A percentile compares a stretch with the other conserved stretches of the same genome.
Evolutionary conservation across 2,329 filamentous ascomycete genomes (phyloP).

Genomic region (Myriosclerotinia curreyana): DNA sequence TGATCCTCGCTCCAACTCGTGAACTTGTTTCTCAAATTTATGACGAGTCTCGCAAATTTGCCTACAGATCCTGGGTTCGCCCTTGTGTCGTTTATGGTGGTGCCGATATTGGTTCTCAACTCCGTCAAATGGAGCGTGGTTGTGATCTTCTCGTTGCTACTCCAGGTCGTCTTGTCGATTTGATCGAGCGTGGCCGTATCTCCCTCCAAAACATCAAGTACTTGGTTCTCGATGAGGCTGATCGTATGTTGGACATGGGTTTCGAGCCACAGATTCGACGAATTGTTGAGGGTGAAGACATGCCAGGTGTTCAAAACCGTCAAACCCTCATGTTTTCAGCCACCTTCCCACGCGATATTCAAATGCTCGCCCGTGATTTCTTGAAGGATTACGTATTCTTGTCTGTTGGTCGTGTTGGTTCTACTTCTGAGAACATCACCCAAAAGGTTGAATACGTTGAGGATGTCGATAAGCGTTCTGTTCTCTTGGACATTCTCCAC

Average conservation of each 20-base stretch:
- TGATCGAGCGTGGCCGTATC: slow-evolving; percentile 98
- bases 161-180: slow-evolving; percentile 92
- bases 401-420: slow-evolving; percentile 96
- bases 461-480: slow-evolving; percentile 95
- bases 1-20: slow-evolving; percentile 95
- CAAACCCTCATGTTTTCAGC: slow-evolving; percentile 99
- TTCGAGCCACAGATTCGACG: slow-evolving; percentile 99
- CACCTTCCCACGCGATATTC: slow-evolving; percentile 97
- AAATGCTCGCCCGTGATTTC: slow-evolving; percentile 98
- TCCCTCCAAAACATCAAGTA: slow-evolving; percentile 99
- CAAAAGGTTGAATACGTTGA: slow-evolving; percentile 98
- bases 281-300: slow-evolving; percentile 97
- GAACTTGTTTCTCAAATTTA: slow-evolving; percentile 99
- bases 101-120: slow-evolving; percentile 96
- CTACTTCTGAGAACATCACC: slow-evolving; percentile 99
- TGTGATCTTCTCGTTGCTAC: slow-evolving; percentile 97
- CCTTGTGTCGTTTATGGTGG: slow-evolving; percentile 98
- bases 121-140: slow-evolving; percentile 95
- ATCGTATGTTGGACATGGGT: slow-evolving; percentile 99
- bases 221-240: slow-evolving; percentile 95
- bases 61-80: slow-evolving; percentile 97
- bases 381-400: slow-evolving; percentile 99
- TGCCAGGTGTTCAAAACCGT: slow-evolving; percentile 78
- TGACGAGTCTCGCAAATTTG: slow-evolving; percentile 96
- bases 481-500: slow-evolving; percentile 95